Evolutionary conservation across 176 grass and related monocot species (phyloP), one percentile per base, ranked within the genome.

Genomic region (Panicum miliaceum): DNA sequence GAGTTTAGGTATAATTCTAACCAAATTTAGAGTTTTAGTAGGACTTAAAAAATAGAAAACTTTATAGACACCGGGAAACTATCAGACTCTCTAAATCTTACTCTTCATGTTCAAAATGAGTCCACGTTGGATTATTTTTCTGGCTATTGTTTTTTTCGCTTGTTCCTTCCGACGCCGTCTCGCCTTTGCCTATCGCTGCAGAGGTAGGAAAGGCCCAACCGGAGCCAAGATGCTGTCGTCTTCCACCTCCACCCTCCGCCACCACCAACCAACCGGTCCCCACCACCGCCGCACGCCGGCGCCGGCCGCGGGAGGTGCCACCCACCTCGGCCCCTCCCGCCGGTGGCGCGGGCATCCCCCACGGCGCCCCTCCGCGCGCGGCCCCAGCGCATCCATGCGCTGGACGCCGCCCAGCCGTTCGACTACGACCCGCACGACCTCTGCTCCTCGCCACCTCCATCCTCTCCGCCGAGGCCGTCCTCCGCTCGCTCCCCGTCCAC

Each of bases 341-440:
- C 45, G 79, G 35, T 19, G 51, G 7, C 12, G 38, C 22, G 67
- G 67, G 4, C 67, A 46, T 6, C 13, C 68, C n/a, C 41, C 1
- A n/a, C 42, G 23, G 9, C 64, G 38, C 50, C 79, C 6, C 71
- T 78, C 43, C 76, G 53, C 47, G 3, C 81, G 26, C 62, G 77
- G 1, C 7, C 63, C 27, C 65, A 37, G 36, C 58, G 84, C 79
- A 90, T 90, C 89, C 89, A 79, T 40, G 85, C 79, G 8, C 29
- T 84, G 18, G 84, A 84, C 71, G 89, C 92, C 12, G 92, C 87
- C 36, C 94, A 96, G 82, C 71, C 80, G 57, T 92, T 91, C 81
- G 88, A 94, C 86, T 78, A 35, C 20, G 94, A 97, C 78, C 81
- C 84, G 35, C 88, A 97, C 88, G 92, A 97, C 84, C 84, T 97